phyloP scores from a whole-genome alignment of 148 eudicot genomes.

The Rhododendron williamsianum region DNA sequence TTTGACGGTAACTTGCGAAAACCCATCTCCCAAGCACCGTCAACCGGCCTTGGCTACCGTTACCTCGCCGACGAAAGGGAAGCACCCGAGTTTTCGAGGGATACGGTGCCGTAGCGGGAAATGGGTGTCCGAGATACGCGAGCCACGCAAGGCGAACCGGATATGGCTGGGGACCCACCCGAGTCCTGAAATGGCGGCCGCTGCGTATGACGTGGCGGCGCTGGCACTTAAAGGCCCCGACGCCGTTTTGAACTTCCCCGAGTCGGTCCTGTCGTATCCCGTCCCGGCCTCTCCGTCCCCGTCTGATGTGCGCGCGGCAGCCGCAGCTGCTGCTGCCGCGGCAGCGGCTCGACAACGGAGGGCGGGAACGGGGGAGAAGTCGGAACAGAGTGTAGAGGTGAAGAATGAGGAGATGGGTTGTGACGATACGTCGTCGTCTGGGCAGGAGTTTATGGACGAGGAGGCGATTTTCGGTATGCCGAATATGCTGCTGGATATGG shows the following conservation, averaged over 20 bases:
- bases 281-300: slow-evolving; percentile 25
- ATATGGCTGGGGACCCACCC: slow-evolving; percentile 46
- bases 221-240: slow-evolving; percentile 32
- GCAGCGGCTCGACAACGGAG: not conserved
- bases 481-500: slow-evolving; percentile 51
- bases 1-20: not conserved
- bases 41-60: not conserved
- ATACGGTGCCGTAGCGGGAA: slow-evolving; percentile 37
- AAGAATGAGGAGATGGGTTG: not conserved
- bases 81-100: slow-evolving; percentile 33
- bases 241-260: slow-evolving; percentile 31
- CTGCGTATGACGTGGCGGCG: slow-evolving; percentile 44
- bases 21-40: not conserved
- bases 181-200: slow-evolving; percentile 46
- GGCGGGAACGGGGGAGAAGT: not conserved
- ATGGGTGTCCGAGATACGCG: slow-evolving; percentile 52
- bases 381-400: not conserved
- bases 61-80: slow-evolving; percentile 12
- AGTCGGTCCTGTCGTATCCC: slow-evolving; percentile 3
- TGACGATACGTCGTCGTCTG: not conserved
- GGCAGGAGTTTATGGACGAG: slow-evolving; percentile 28
- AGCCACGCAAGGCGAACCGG: slow-evolving; percentile 34
- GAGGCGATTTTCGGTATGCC: slow-evolving; percentile 53
- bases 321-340: slow-evolving; percentile 3
- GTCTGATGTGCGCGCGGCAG: slow-evolving; percentile 26